A percentile compares a stretch with the other conserved stretches of the same genome.
phyloP scores from a whole-genome alignment of 345 rosid genomes.

The Cardamine occulta region DNA sequence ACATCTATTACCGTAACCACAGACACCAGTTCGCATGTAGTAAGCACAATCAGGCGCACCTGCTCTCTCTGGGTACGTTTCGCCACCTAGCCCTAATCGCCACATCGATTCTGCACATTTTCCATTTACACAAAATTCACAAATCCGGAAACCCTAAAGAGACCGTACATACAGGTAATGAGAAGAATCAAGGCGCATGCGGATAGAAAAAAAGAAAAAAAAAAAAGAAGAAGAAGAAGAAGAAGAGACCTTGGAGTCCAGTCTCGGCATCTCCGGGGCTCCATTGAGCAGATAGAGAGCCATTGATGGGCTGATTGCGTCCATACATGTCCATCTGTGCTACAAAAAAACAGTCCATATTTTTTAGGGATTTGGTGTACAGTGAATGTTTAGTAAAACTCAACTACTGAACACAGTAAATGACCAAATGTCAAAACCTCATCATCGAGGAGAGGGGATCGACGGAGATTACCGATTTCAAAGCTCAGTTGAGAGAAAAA shows the following conservation, averaged over 20 bases:
- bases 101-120: slow-evolving; percentile 72
- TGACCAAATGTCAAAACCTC: slow-evolving; percentile 21
- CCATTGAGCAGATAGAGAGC: slow-evolving; percentile 73
- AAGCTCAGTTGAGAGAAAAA: background rate
- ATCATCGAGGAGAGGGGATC: background rate
- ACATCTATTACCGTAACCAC: slow-evolving; percentile 83
- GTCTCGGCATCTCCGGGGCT: slow-evolving; percentile 55
- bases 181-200: slow-evolving; percentile 35
- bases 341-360: background rate
- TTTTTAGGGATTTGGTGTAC: slow-evolving; percentile 49
- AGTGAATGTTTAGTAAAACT: slow-evolving; percentile 37
- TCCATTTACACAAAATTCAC: background rate
- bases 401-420: slow-evolving; percentile 20
- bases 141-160: slow-evolving; percentile 39
- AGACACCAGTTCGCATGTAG: slow-evolving; percentile 90
- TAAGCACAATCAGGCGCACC: slow-evolving; percentile 86
- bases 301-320: slow-evolving; percentile 57
- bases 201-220: background rate
- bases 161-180: background rate
- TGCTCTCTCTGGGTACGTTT: slow-evolving; percentile 79
- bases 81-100: slow-evolving; percentile 62
- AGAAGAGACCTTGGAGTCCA: slow-evolving; percentile 61
- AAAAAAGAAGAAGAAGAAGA: background rate
- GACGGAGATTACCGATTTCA: slow-evolving; percentile 36
- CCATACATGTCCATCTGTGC: slow-evolving; percentile 73